Conservation (phyloP, 345 rosid genomes). For the Citropsis articulata region DNA sequence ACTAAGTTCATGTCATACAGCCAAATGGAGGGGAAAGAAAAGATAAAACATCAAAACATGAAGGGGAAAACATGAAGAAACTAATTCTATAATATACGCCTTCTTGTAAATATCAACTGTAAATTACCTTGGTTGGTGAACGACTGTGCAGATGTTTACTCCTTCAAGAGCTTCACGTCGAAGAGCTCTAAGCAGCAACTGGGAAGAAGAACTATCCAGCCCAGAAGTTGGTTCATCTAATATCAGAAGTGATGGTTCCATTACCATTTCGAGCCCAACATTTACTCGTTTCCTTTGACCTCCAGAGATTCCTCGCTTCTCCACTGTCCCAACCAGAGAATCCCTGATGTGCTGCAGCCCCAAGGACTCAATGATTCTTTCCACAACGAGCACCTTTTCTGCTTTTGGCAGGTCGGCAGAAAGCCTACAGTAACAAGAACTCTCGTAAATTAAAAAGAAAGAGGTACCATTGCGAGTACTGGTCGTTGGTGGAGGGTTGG, state of each 20-base stretch:
- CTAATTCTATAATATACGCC: not conserved
- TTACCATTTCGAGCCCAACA: slow-evolving; percentile 99
- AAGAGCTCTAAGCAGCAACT: slow-evolving; percentile 86
- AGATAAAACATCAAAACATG: not conserved
- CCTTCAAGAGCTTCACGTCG: slow-evolving; percentile 99
- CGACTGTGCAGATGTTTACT: slow-evolving; percentile 92
- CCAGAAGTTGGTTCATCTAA: slow-evolving; percentile 99
- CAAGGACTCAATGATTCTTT: slow-evolving; percentile 86
- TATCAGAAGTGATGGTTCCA: slow-evolving; percentile 98
- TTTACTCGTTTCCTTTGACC: slow-evolving; percentile 99
- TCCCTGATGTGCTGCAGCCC: slow-evolving; percentile 82
- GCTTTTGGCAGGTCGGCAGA: slow-evolving; percentile 77
- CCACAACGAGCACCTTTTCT: slow-evolving; percentile 81
- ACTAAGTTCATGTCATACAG: not conserved
- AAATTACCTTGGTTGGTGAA: slow-evolving; percentile 89
- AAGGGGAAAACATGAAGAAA: not conserved
- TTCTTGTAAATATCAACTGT: not conserved
- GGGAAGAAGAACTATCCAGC: slow-evolving; percentile 97
- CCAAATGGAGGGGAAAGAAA: not conserved
- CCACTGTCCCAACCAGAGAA: slow-evolving; percentile 87
- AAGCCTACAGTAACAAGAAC: slow-evolving; percentile 38
- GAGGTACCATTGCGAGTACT: not conserved
- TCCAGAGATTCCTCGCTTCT: slow-evolving; percentile 93
- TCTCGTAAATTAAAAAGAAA: slow-evolving; percentile 4
- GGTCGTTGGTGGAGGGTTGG: not conserved